A percentile compares a stretch with the other conserved stretches of the same genome.
phyloP scores from a whole-genome alignment of 345 rosid species.

The Iberis pinnata region DNA sequence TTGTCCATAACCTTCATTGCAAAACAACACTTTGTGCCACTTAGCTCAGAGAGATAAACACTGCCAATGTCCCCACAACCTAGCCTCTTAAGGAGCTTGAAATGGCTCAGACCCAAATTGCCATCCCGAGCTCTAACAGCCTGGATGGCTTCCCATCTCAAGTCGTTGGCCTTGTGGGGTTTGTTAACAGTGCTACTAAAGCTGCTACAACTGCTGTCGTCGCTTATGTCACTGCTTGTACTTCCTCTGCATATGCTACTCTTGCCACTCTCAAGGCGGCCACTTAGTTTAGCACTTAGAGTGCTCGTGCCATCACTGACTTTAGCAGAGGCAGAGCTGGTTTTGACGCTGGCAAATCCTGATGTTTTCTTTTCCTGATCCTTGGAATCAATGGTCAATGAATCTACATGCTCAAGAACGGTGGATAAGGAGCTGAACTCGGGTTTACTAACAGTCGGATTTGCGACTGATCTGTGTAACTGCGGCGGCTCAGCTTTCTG shows the following conservation, averaged over 20 bases:
- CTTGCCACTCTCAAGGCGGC: constrained; percentile 79
- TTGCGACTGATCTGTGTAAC: constrained; percentile 27
- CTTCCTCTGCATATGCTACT: constrained; percentile 88
- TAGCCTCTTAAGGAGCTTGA: constrained; percentile 76
- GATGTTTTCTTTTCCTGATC: constrained; percentile 68
- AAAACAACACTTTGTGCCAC: constrained; percentile 76
- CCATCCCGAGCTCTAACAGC: constrained; percentile 66
- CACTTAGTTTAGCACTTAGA: constrained; percentile 64
- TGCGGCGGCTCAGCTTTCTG: constrained; percentile 29
- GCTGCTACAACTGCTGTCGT: constrained; percentile 89
- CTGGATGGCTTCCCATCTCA: constrained; percentile 94
- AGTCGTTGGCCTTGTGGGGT: constrained; percentile 83
- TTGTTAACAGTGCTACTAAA: constrained; percentile 75
- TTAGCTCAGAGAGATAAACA: constrained; percentile 81
- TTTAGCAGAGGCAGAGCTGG: constrained; percentile 69
- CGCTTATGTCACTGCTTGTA: constrained; percentile 82
- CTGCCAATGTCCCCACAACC: constrained; percentile 96
- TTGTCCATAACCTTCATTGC: constrained; percentile 98
- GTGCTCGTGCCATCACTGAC: constrained; percentile 71
- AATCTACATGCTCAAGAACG: constrained; percentile 39
- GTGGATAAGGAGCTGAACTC: constrained; percentile 38
- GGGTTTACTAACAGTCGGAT: constrained; percentile 29
- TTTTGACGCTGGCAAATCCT: constrained; percentile 59
- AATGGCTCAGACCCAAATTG: constrained; percentile 65
- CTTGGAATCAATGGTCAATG: constrained; percentile 37